phyloP scores from a whole-genome alignment of 148 eudicot genomes.

The Camellia sinensis region DNA sequence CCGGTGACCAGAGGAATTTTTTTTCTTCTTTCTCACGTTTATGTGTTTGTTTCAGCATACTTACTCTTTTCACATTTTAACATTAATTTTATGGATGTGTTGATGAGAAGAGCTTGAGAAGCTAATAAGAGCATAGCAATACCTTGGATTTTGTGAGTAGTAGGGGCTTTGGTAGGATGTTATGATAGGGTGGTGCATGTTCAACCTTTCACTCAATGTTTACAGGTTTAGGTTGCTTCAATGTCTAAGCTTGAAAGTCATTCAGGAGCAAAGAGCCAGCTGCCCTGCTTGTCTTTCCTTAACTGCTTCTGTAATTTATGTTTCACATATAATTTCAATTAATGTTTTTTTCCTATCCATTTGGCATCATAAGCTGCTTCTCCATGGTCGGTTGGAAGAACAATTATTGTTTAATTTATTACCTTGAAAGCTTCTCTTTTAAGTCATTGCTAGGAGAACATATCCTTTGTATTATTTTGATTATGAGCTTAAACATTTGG shows the following conservation, averaged over 20 bases:
- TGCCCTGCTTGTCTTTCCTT: neutral
- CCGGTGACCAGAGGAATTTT: neutral
- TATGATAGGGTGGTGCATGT: neutral
- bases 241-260: neutral
- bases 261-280: neutral
- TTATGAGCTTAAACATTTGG: neutral
- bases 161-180: neutral
- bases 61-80: neutral
- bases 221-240: neutral
- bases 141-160: neutral
- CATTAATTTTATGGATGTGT: neutral
- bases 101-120: neutral
- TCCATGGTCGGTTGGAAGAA: neutral
- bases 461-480: neutral
- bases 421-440: neutral
- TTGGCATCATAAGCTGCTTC: neutral
- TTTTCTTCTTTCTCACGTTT: neutral
- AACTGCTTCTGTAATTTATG: neutral
- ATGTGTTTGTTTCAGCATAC: neutral
- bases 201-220: neutral
- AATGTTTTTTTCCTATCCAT: neutral
- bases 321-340: no score
- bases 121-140: neutral
- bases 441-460: slow-evolving; percentile 4
- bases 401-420: neutral